phyloP scores from a whole-genome alignment of 225 moss, liverwort and hornwort species.

The Physcomitrium patens region DNA sequence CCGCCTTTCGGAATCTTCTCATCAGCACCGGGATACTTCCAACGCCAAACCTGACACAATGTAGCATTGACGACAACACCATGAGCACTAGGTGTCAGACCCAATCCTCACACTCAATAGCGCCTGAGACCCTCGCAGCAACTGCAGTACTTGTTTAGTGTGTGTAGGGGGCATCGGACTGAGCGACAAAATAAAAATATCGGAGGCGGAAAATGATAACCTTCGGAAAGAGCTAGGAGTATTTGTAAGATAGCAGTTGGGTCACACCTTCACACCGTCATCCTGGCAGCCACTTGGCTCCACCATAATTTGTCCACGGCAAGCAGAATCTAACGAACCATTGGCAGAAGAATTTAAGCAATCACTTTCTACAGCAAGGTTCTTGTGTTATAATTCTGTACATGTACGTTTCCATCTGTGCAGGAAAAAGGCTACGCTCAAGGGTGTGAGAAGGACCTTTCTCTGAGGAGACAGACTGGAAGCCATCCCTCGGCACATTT shows the following conservation, averaged over 20 bases:
- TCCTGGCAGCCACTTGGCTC: constrained; percentile 14
- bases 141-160: too few species aligned
- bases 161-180: too few species aligned
- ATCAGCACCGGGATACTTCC: not conserved
- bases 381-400: constrained; percentile 41
- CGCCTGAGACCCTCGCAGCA: too few species aligned
- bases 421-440: not conserved
- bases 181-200: too few species aligned
- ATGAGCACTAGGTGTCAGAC: too few species aligned
- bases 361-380: constrained; percentile 30
- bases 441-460: constrained; percentile 28
- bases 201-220: too few species aligned
- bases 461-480: too few species aligned
- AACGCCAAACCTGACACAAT: not conserved
- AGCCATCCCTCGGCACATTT: too few species aligned
- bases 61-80: not conserved
- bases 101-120: too few species aligned
- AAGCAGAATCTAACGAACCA: not conserved
- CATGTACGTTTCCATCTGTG: constrained; percentile 23
- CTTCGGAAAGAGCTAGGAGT: too few species aligned
- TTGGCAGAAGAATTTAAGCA: constrained; percentile 28
- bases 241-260: not conserved
- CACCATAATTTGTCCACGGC: too few species aligned
- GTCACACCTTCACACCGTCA: not conserved
- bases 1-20: not conserved